Conservation (phyloP, 1,284 basidiomycete species). For the Fomitiporia mediterranea region DNA sequence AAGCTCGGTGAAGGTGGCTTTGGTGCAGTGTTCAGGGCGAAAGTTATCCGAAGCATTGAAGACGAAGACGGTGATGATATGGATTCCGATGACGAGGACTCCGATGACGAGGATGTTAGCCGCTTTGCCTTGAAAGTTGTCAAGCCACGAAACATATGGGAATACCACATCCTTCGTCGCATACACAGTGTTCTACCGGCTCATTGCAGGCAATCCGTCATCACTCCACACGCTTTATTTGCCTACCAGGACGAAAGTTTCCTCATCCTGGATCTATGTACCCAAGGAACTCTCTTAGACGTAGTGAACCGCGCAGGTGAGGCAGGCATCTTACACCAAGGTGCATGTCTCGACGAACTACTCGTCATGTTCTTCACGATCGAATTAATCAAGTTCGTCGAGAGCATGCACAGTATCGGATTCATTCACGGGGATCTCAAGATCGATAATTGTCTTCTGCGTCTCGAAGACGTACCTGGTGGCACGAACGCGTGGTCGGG, state of each 20-base stretch:
- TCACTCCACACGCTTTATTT: constrained; percentile 73
- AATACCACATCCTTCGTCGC: constrained; percentile 83
- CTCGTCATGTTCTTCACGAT: constrained; percentile 94
- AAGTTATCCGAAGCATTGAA: constrained; percentile 45
- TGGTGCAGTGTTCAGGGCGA: constrained; percentile 87
- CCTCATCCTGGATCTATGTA: constrained; percentile 83
- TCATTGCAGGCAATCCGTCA: constrained; percentile 57
- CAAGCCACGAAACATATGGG: constrained; percentile 87
- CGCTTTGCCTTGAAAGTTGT: constrained; percentile 91
- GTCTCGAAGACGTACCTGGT: constrained; percentile 79
- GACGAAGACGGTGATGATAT: constrained; percentile 48
- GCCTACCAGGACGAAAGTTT: constrained; percentile 87
- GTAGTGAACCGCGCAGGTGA: constrained; percentile 82
- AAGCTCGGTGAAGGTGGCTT: constrained; percentile 98
- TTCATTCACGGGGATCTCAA: constrained; percentile 99
- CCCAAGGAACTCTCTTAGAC: constrained; percentile 91
- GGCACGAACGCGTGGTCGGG: constrained; percentile 68
- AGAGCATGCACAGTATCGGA: constrained; percentile 74
- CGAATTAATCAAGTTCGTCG: constrained; percentile 82
- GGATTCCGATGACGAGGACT: constrained; percentile 57
- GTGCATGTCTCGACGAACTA: constrained; percentile 88
- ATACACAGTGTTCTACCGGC: constrained; percentile 65
- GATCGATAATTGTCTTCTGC: constrained; percentile 96
- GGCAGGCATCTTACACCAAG: constrained; percentile 67
- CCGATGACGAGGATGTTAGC: constrained; percentile 51